Base-by-base conservation (phyloP, 1,139 yeast genomes). In the Wickerhamomyces sp. region DNA sequence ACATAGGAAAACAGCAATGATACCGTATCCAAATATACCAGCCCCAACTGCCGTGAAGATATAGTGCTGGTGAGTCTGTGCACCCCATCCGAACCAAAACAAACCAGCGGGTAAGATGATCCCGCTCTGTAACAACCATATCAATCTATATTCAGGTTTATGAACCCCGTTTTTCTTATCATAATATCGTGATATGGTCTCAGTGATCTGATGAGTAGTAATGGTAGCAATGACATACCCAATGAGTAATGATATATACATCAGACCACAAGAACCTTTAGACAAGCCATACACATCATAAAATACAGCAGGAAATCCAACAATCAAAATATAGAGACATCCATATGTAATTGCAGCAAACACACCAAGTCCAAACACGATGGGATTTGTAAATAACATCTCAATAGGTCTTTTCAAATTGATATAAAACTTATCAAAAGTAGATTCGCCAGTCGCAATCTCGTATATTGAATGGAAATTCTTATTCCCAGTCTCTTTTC, bases 281-380 rank as follows among this genome's bases (percentile, higher is more conserved):
- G 64, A 56, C 59, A 68, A 78, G 4, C 77, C 78, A 57, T 81
- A 81, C 10, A 58, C 52, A 0, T 60, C 63, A 29, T 65, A 57
- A 71, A 76, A 81, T 27, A 79, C 76, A 2, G 64, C 48, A 3
- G 86, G 85, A 61, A 78, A 80, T 2, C 82, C 73, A 27, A 78
- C 81, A 45, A 81, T 68, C 73, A 80, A 67, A 45, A 81, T 66
- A 57, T 81, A 81, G 73, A 79, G 71, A 66, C 80, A 78, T 3
- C 85, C 87, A 55, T 79, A 80, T 3, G 73, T 72, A 53, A 80
- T 78, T 2, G 86, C 86, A 81, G 80, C 75, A 60, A 74, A 79
- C 2, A 73, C 60, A 13, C 85, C 85, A 30, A 81, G 64, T 0
- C 84, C 83, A 32, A 78, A 63, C 14, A 82, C 79, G 73, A 82